Evolutionary conservation across 306 rosid species (phyloP), one percentile per base, ranked within the genome.

Genomic region (Quercus alba): DNA sequence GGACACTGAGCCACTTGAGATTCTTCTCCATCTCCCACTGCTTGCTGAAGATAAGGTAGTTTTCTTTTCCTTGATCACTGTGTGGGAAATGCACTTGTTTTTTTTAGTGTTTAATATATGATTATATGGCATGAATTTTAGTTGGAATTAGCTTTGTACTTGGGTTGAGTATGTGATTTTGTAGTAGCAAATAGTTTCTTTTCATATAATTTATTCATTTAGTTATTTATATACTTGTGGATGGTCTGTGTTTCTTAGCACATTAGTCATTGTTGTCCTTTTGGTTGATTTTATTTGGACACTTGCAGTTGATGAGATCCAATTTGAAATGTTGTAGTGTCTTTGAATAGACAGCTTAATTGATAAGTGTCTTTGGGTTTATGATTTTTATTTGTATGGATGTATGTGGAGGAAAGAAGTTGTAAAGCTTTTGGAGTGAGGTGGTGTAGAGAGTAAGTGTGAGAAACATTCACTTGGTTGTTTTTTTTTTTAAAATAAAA

Each of bases 31-130:
- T 78, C 97, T 93, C 76, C 99, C 98, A 46, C 82, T 95, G 1
- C 84, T 95, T 49, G 96, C 98, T 4, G 96, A 93, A 81, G 99
- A 95, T 41, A 95, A 95, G 96, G 99, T 95, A 54, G 10, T 41
- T 28, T 68, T 76, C 14, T 14, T 3, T 19, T 14, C 0, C 19
- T 54, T 12, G 6, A 35, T 8, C 15, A 18, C 26, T 4, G 13
- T 9, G 51, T 33, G 3, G 72, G 19, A 68, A 68, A 19, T 49
- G 54, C 4, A 9, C 5, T 18, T 18, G 10, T 23, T n/a, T 18
- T 0, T 19, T 19, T 68, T 4, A 33, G 6, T 18, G 38, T 20
- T 19, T 68, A 8, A 35, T 18, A n/a, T 68, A 33, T 9, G 25
- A 18, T 49, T 49, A 49, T 35, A 68, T 68, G 51, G 3, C 18